Conservation (phyloP, 2,329 filamentous ascomycete genomes). For the Botrytis squamosa region DNA sequence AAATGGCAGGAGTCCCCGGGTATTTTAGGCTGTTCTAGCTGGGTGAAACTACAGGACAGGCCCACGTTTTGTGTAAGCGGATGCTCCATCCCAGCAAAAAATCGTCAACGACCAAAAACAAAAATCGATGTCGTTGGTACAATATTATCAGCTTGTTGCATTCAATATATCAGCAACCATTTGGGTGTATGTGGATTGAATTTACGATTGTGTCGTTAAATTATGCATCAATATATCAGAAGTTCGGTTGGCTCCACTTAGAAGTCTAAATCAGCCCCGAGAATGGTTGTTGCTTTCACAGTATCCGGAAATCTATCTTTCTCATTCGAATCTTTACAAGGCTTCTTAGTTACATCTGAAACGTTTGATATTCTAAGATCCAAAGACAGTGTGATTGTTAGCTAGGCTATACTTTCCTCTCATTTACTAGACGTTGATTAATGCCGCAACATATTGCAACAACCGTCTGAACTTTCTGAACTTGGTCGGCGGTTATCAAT, state of each 20-base stretch:
- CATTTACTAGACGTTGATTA: background rate
- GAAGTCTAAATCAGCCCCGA: background rate
- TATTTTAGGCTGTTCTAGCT: background rate
- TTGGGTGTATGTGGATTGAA: background rate
- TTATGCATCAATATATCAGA: background rate
- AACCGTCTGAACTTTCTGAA: background rate
- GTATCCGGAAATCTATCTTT: background rate
- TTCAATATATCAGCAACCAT: background rate
- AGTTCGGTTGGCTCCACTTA: background rate
- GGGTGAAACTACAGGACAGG: background rate
- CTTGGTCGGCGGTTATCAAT: background rate
- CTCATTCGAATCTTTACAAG: background rate
- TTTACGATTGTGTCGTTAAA: background rate
- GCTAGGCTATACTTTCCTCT: constrained; percentile 8
- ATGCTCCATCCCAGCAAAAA: background rate
- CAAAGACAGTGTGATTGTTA: background rate
- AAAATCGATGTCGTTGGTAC: background rate
- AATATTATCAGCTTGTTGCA: background rate
- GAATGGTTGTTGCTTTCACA: background rate
- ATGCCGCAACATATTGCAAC: background rate
- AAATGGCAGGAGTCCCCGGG: background rate
- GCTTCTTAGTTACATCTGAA: background rate
- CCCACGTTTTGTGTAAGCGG: background rate
- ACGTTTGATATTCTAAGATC: background rate
- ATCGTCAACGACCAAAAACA: background rate